Evolutionary conservation across 495 filamentous ascomycete species (phyloP).

Genomic region (Xylaria nigripes): DNA sequence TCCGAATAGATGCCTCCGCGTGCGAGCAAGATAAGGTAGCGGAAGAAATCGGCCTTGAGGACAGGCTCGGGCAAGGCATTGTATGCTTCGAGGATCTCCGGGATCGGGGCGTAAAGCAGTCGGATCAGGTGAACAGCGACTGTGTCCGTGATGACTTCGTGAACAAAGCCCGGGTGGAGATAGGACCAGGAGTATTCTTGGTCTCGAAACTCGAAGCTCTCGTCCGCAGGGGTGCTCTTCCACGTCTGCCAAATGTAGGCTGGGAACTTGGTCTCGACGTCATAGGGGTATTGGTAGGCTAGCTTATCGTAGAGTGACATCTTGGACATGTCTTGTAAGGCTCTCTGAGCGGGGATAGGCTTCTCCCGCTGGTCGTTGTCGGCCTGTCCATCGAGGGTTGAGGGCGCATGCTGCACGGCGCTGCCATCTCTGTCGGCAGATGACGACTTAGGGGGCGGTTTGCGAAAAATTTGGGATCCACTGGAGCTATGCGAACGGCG

Average conservation of each 20-base stretch:
- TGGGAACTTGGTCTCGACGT: conserved; percentile 78
- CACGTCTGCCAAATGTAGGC: conserved; percentile 99
- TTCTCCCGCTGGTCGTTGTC: conserved; percentile 12
- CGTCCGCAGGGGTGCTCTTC: conserved; percentile 80
- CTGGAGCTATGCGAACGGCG: conserved; percentile 47
- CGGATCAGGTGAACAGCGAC: conserved; percentile 72
- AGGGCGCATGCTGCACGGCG: conserved; percentile 20
- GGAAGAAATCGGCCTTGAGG: conserved; percentile 96
- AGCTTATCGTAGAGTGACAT: conserved; percentile 74
- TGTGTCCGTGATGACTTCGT: conserved; percentile 92
- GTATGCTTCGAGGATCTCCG: conserved; percentile 91
- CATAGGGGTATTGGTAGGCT: conserved; percentile 89
- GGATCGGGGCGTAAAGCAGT: conserved; percentile 78
- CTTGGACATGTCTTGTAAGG: conserved; percentile 46
- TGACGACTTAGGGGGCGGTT: conserved; percentile 30
- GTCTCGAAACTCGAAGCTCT: conserved; percentile 69
- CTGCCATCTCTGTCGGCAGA: conserved; percentile 15
- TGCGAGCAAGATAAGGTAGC: conserved; percentile 88
- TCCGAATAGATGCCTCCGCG: conserved; percentile 94
- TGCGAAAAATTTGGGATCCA: conserved; percentile 20
- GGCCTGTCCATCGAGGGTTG: conserved; percentile 15
- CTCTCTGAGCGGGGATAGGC: conserved; percentile 32
- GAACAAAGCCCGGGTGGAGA: conserved; percentile 81
- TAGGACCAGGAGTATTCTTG: conserved; percentile 88
- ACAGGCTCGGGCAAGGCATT: conserved; percentile 74